Conservation (phyloP, 139 green algal species). For the Spirogloea muscicola region DNA sequence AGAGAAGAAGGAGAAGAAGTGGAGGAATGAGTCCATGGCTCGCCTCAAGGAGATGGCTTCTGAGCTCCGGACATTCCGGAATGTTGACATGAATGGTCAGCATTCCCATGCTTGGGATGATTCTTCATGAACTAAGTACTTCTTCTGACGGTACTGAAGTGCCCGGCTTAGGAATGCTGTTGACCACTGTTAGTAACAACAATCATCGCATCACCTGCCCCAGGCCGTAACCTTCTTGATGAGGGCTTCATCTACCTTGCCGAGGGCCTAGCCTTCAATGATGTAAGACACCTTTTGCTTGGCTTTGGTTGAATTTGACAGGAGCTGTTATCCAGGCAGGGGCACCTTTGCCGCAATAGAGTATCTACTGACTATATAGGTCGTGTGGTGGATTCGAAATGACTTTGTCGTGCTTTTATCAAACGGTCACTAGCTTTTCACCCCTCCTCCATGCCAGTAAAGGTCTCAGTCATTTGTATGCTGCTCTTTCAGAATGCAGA, state of each 20-base stretch:
- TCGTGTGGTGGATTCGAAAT: too few species aligned
- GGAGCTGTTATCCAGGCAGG: too few species aligned
- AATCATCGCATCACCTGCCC: background rate
- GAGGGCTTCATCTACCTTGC: conserved; percentile 82
- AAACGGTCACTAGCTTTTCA: background rate
- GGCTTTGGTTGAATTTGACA: too few species aligned
- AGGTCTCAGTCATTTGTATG: background rate
- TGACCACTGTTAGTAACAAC: background rate
- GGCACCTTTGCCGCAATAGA: too few species aligned
- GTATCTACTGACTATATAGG: too few species aligned
- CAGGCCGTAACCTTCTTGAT: conserved; percentile 71
- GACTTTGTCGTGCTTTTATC: too few species aligned
- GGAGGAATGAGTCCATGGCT: too few species aligned
- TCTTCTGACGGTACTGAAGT: background rate
- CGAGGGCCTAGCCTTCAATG: conserved; percentile 89
- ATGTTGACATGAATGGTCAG: conserved; percentile 1
- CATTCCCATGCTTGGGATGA: background rate
- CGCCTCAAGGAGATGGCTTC: too few species aligned
- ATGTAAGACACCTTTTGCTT: too few species aligned
- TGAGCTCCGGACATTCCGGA: background rate
- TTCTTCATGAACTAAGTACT: background rate
- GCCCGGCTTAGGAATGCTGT: background rate
- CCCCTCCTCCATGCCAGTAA: background rate
- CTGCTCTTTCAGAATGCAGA: conserved; percentile 4
- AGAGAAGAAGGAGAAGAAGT: too few species aligned